Base-by-base conservation (phyloP, 1,139 yeast genomes). In the Zygoascus meyerae region DNA sequence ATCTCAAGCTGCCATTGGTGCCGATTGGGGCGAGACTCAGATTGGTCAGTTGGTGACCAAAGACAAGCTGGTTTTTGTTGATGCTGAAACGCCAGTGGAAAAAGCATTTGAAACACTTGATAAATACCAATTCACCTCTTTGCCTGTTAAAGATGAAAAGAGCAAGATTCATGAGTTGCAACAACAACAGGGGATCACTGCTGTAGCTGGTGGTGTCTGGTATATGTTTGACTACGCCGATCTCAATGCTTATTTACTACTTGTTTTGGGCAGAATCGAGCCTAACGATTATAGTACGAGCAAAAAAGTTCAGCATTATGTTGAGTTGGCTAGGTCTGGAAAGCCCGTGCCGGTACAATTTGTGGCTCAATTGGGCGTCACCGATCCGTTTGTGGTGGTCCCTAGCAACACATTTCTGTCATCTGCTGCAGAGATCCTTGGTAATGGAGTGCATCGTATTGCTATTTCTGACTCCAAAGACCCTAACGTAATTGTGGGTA, bases 391-490 rank as follows among this genome's bases (percentile, higher is more conserved):
- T 62, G 75, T 84, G 49, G 83, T 83, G 59, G 72, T 90, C 48
- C 75, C 78, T 42, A 89, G 86, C 57, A 61, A 73, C 30, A 90
- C 85, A 48, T 76, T 82, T 18, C 70, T 90, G 47, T 73, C 81
- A 37, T 74, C 79, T 2, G 97, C 86, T 1, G 85, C 86, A 58
- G 95, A 86, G 63, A 81, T 85, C 14, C 72, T 90, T 50, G 97
- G 96, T 17, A 78, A 84, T 44, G 97, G 97, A 7, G 95, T 87
- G 8, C 97, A 92, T 66, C 75, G 97, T 61, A 78, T 90, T 35
- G 96, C 97, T 16, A 85, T 90, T 51, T 78, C 86, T 10, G 76
- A 82, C 60, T 66, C 70, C 29, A 67, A 65, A 52, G 55, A 65
- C 57, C 65, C 72, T 34, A 56, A 67, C 56, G 56, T 56, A 17